These are phyloP conservation scores for Fraxinus ornus DNA, from an alignment of 305 asterid species.

Conservation along the genomic window DNA sequence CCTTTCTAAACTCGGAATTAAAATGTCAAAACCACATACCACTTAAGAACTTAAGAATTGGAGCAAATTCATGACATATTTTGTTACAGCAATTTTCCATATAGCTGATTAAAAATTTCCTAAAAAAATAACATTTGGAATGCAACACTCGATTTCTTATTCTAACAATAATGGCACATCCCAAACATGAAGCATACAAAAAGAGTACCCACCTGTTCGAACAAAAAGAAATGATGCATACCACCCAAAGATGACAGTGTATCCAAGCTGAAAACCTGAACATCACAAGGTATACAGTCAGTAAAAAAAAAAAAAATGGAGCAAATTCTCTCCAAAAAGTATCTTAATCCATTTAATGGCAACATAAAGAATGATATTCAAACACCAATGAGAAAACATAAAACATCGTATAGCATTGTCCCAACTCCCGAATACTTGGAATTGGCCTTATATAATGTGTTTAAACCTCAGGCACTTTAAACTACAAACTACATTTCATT, in stretches of 20 bases:
- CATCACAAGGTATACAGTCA: constrained; percentile 12
- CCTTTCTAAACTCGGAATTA: neutral
- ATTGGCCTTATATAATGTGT: neutral
- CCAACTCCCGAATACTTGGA: neutral
- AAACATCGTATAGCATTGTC: neutral
- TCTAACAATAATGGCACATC: neutral
- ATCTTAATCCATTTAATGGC: constrained; percentile 5
- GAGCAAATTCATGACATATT: neutral
- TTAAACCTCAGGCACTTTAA: constrained; percentile 8
- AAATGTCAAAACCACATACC: neutral
- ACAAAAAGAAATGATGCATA: constrained; percentile 58
- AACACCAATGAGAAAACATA: constrained; percentile 4
- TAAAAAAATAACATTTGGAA: neutral
- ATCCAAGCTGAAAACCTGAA: constrained; percentile 89
- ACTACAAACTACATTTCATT: constrained; percentile 6
- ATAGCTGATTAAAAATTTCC: neutral
- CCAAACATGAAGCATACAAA: neutral
- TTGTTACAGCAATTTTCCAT: neutral
- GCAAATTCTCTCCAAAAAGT: neutral
- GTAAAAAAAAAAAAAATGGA: neutral
- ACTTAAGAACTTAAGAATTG: neutral
- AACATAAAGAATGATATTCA: constrained; percentile 8
- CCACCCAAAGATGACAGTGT: constrained; percentile 80
- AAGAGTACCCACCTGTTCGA: constrained; percentile 63
- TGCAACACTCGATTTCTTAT: neutral